phyloP scores from a whole-genome alignment of 179 eudicot species.

The Silene noctiflora region DNA sequence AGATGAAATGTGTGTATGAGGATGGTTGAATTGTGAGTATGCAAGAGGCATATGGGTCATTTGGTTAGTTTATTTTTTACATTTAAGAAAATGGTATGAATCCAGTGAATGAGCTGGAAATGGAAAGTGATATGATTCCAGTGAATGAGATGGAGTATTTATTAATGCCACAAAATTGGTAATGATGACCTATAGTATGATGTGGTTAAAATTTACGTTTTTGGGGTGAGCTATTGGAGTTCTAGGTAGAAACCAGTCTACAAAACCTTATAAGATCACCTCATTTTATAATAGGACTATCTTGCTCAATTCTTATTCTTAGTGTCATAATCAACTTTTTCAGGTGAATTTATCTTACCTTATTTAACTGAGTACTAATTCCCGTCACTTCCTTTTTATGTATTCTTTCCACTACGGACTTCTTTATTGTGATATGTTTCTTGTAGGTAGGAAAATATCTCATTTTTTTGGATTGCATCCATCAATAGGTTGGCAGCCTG shows the following conservation, averaged over 20 bases:
- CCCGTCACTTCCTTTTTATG: background rate
- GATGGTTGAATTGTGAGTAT: no score
- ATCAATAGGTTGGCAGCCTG: slow-evolving; percentile 67
- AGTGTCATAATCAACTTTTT: background rate
- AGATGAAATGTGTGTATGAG: no score
- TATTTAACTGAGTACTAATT: background rate
- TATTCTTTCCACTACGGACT: background rate
- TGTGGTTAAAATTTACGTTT: no score
- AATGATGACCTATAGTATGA: no score
- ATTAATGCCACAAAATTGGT: no score
- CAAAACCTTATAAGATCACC: background rate
- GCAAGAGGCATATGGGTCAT: no score
- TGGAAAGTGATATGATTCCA: no score
- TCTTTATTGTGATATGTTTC: background rate
- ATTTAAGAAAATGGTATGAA: no score
- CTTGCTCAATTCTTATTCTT: background rate
- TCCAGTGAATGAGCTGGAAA: no score
- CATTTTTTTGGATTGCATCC: slow-evolving; percentile 7
- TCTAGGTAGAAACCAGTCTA: background rate
- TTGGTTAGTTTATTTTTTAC: no score
- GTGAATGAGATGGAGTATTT: no score
- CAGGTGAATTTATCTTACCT: background rate
- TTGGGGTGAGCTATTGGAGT: background rate
- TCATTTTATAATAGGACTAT: background rate
- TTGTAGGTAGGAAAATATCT: background rate